phyloP scores from a whole-genome alignment of 768 basidiomycete genomes.

The Floccularia luteovirens region DNA sequence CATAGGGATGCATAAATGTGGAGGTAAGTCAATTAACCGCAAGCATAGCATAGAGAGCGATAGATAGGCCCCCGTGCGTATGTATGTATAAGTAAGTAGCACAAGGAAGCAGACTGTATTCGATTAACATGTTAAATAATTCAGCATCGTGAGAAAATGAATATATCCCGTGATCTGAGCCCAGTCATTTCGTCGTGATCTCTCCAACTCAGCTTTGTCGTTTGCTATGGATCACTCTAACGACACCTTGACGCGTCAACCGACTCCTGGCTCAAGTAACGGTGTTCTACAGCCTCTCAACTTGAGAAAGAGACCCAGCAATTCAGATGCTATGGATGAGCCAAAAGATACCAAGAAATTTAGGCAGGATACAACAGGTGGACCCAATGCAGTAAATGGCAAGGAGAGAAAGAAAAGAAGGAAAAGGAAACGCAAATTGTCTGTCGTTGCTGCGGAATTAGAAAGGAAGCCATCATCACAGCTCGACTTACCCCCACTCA shows the following conservation, averaged over 20 bases:
- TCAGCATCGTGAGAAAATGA: too few species aligned
- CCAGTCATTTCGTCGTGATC: too few species aligned
- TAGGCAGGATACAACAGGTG: conserved; percentile 12
- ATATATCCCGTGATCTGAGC: too few species aligned
- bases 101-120: too few species aligned
- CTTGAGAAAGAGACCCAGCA: conserved; percentile 23
- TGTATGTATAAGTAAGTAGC: too few species aligned
- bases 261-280: conserved; percentile 22
- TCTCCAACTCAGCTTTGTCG: too few species aligned
- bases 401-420: conserved; percentile 30
- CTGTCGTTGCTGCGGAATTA: conserved; percentile 18
- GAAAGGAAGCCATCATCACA: conserved; percentile 6
- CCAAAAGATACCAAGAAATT: conserved; percentile 21
- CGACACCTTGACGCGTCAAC: conserved; percentile 21
- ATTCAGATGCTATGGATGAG: conserved; percentile 19
- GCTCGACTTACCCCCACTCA: conserved; percentile 1
- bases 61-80: too few species aligned
- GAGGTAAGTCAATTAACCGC: too few species aligned
- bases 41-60: too few species aligned
- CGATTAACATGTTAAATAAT: too few species aligned
- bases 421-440: conserved; percentile 26
- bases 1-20: too few species aligned
- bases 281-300: conserved; percentile 15
- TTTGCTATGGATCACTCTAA: too few species aligned
- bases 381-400: conserved; percentile 11